These are phyloP conservation scores for Candida sp. DNA, from an alignment of 1,139 yeast genomes.

Conservation along the genomic window DNA sequence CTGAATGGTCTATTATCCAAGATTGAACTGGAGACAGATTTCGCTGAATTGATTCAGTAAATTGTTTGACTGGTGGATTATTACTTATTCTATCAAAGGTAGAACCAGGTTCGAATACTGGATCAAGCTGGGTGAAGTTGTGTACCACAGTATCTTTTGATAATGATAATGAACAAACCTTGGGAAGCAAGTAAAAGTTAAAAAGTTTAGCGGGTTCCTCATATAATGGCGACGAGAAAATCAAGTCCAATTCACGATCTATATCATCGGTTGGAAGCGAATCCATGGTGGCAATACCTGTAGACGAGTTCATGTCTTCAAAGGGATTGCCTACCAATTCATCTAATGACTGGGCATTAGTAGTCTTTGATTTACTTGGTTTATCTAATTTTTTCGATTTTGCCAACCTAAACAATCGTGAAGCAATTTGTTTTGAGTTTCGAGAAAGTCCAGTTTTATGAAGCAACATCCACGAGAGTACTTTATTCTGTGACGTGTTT, in stretches of 20 bases:
- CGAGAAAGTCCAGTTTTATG: constrained; percentile 36
- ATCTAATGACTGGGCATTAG: constrained; percentile 14
- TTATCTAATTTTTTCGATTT: constrained; percentile 14
- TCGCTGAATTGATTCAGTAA: not conserved
- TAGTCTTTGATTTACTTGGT: constrained; percentile 8
- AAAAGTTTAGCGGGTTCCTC: too few species aligned
- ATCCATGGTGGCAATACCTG: constrained; percentile 7
- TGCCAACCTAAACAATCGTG: constrained; percentile 25
- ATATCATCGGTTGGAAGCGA: constrained; percentile 17
- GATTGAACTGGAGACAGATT: not conserved
- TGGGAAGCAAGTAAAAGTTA: not conserved
- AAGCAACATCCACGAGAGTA: constrained; percentile 38
- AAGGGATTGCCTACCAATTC: constrained; percentile 23
- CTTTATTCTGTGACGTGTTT: constrained; percentile 38
- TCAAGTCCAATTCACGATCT: constrained; percentile 23
- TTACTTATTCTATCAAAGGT: not conserved
- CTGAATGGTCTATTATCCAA: constrained; percentile 11
- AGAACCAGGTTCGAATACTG: constrained; percentile 9
- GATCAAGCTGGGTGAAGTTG: constrained; percentile 12
- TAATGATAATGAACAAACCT: not conserved
- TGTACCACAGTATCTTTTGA: constrained; percentile 5
- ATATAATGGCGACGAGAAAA: constrained; percentile 22
- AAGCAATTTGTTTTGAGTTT: constrained; percentile 40
- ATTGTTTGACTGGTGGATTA: constrained; percentile 1
- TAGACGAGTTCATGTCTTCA: constrained; percentile 12